phyloP scores from a whole-genome alignment of 2,329 filamentous ascomycete genomes.

The Tolypocladium cylindrosporum region DNA sequence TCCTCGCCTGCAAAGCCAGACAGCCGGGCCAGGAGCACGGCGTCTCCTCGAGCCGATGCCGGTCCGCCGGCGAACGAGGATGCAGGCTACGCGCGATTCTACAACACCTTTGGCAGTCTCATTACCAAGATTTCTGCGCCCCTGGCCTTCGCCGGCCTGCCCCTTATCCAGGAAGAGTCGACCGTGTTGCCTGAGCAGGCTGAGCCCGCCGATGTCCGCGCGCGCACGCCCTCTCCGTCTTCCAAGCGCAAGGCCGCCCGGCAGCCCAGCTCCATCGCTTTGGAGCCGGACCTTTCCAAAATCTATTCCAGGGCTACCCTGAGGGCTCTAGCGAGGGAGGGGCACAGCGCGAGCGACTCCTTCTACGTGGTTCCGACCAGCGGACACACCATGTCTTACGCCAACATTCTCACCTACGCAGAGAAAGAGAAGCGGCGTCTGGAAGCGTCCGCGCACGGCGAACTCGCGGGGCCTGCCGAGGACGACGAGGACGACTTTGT shows the following conservation, averaged over 20 bases:
- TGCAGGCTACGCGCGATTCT: conserved; percentile 83
- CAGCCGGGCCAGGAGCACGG: conserved; percentile 11
- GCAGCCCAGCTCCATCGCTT: conserved; percentile 10
- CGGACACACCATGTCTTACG: conserved; percentile 87
- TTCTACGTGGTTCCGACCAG: conserved; percentile 94
- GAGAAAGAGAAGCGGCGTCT: conserved; percentile 56
- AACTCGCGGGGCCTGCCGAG: conserved; percentile 39
- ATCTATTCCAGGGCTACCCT: conserved; percentile 82
- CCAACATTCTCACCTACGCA: conserved; percentile 69
- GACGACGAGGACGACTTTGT: conserved; percentile 80
- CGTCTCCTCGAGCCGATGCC: conserved; percentile 16
- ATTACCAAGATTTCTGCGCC: conserved; percentile 85
- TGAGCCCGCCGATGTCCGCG: conserved; percentile 22
- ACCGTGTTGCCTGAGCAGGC: conserved; percentile 8
- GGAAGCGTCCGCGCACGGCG: conserved; percentile 38
- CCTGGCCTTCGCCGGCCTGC: conserved; percentile 85
- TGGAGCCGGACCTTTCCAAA: conserved; percentile 67
- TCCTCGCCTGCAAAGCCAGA: conserved; percentile 14
- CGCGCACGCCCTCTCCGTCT: conserved; percentile 24
- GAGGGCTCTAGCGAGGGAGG: conserved; percentile 63
- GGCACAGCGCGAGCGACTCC: conserved; percentile 56
- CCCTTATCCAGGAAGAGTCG: conserved; percentile 51
- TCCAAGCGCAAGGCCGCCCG: conserved; percentile 21
- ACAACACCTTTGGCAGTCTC: conserved; percentile 80
- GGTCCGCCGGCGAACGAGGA: conserved; percentile 35